Conservation (phyloP, 176 grass and related monocot genomes). For the Avena eriantha region DNA sequence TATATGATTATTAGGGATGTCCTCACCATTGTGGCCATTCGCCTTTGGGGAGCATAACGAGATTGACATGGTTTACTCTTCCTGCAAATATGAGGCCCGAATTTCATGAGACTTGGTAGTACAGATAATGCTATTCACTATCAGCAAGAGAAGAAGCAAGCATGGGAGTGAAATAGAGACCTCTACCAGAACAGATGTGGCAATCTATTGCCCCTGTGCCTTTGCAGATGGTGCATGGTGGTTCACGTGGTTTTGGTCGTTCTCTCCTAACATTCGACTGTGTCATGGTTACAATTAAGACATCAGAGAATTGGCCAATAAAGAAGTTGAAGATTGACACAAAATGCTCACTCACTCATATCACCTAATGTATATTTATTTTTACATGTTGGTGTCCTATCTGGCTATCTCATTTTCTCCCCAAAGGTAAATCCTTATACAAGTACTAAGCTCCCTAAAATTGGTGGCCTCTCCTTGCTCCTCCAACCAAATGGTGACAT, state of each 20-base stretch:
- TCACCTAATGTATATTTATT: neutral
- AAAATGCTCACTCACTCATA: neutral
- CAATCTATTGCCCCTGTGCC: slow-evolving; percentile 68
- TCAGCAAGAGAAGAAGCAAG: slow-evolving; percentile 9
- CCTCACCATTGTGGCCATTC: slow-evolving; percentile 81
- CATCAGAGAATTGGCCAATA: neutral
- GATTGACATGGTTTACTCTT: slow-evolving; percentile 57
- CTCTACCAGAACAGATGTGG: slow-evolving; percentile 65
- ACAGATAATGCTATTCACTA: neutral
- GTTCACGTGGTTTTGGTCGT: slow-evolving; percentile 56
- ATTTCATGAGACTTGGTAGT: neutral
- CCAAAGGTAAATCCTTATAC: neutral
- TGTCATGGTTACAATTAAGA: slow-evolving; percentile 32
- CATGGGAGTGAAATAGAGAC: slow-evolving; percentile 34
- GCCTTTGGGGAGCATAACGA: slow-evolving; percentile 66
- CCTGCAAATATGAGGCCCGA: slow-evolving; percentile 47
- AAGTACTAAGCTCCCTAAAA: too few species aligned
- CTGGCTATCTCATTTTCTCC: slow-evolving; percentile 5
- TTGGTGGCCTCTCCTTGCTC: too few species aligned
- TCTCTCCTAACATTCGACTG: slow-evolving; percentile 80
- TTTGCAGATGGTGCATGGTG: slow-evolving; percentile 63
- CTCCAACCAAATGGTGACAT: too few species aligned
- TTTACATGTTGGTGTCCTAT: neutral
- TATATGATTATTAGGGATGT: neutral
- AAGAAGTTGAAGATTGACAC: neutral